Conservation (phyloP, 2,329 filamentous ascomycete genomes). For the Plectosphaerella cucumerina region DNA sequence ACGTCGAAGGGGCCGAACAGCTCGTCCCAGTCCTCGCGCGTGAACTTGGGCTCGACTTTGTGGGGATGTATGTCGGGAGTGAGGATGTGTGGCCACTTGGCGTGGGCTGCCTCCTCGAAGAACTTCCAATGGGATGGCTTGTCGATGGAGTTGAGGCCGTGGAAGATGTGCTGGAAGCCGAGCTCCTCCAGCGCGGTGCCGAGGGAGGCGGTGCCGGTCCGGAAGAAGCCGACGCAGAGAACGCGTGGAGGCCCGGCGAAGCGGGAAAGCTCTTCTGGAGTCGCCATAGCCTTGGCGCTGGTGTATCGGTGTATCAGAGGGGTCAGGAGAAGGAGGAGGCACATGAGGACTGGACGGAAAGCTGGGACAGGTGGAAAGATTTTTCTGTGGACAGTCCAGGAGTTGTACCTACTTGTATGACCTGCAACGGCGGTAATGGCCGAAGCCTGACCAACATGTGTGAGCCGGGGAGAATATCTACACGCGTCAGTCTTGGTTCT, state of each 20-base stretch:
- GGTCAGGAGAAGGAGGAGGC: too few species aligned
- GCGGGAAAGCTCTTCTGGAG: not conserved
- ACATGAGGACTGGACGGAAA: too few species aligned
- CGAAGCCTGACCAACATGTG: too few species aligned
- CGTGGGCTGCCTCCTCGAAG: slow-evolving; percentile 3
- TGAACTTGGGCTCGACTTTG: slow-evolving; percentile 11
- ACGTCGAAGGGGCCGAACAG: slow-evolving; percentile 24
- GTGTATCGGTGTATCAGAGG: not conserved
- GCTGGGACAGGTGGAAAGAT: too few species aligned
- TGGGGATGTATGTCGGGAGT: not conserved
- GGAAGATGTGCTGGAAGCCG: slow-evolving; percentile 8
- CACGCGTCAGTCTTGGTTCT: too few species aligned
- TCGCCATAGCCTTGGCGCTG: slow-evolving; percentile 2
- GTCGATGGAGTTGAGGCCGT: slow-evolving; percentile 7
- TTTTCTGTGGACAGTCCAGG: too few species aligned
- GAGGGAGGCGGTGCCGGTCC: slow-evolving; percentile 12
- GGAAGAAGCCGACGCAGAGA: slow-evolving; percentile 10
- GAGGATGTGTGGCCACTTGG: slow-evolving; percentile 6
- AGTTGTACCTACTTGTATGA: too few species aligned
- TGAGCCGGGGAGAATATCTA: too few species aligned
- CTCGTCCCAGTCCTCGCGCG: slow-evolving; percentile 24
- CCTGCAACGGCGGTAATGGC: too few species aligned
- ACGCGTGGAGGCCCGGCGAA: slow-evolving; percentile 4
- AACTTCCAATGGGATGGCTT: slow-evolving; percentile 6
- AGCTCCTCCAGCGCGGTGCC: slow-evolving; percentile 6